Evolutionary conservation across 345 rosid genomes (phyloP), one percentile per base, ranked within the genome.

Genomic region (Mallotus nudiflorus): DNA sequence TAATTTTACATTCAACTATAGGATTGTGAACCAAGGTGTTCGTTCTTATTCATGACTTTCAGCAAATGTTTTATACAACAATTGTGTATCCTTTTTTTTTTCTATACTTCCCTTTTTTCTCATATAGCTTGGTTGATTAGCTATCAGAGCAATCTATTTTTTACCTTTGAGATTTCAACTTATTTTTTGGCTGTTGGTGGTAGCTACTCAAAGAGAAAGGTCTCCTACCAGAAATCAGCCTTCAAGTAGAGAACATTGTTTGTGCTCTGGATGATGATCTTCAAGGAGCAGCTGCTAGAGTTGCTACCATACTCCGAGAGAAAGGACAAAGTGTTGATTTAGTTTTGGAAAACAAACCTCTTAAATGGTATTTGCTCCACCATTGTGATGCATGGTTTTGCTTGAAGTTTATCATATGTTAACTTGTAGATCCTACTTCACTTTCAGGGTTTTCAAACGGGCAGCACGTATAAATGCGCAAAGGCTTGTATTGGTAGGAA

Each of bases 131-230:
- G 2, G 3, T 59, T 22, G 27, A 37, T 59, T 67, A 31, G 16
- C 27, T 68, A 13, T 37, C 66, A 12, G 7, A 5, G 24, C 24
- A 40, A 14, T 46, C 20, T 15, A 48, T 50, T 55, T 28, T 27
- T 33, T 3, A 2, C 2, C 6, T 7, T 52, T 3, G 6, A 54
- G 45, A 9, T 25, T n/a, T 42, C 19, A 28, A 35, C 42, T 25
- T 45, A 6, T 25, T 10, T 18, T 66, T 50, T 55, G 39, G 28
- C 24, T 18, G 60, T 5, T 27, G 37, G 27, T 55, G 35, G 19
- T 72, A 93, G 98, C 82, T 94, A 78, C 87, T 94, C 2, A 94
- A 87, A 84, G 97, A 94, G 83, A 94, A 87, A 82, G 86, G 83
- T 52, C 81, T 90, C 60, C 60, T 91, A 31, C 98, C 97, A 6